Evolutionary conservation across 768 basidiomycete species (phyloP).

Genomic region (Leucocoprinus sp.): DNA sequence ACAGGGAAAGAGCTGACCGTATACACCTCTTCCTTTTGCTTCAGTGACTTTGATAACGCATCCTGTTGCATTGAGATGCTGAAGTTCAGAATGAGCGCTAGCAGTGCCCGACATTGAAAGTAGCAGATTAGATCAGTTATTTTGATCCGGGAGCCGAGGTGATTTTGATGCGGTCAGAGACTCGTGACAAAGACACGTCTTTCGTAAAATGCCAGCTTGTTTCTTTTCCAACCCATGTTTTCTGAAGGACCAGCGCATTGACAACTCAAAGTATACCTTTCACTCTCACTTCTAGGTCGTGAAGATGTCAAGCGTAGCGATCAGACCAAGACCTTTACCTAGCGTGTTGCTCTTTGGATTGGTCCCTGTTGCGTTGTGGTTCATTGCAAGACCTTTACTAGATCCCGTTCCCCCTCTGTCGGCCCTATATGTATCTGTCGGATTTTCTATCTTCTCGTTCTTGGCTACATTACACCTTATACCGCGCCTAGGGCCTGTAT

Average conservation of each 20-base stretch:
- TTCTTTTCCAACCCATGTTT: conserved; percentile 2
- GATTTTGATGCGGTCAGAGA: conserved; percentile 1
- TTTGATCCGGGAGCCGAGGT: conserved; percentile 7
- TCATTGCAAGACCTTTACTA: conserved; percentile 62
- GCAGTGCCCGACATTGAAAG: conserved; percentile 2
- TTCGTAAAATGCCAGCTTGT: neutral
- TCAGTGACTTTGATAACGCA: conserved; percentile 37
- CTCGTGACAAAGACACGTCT: conserved; percentile 7
- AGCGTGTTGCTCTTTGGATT: conserved; percentile 46
- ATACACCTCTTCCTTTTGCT: conserved; percentile 57
- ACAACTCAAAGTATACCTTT: neutral
- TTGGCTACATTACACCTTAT: conserved; percentile 68
- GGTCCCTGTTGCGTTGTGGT: conserved; percentile 64
- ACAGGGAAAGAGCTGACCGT: conserved; percentile 32
- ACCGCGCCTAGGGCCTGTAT: conserved; percentile 74
- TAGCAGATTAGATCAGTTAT: conserved; percentile 9
- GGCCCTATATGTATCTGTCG: conserved; percentile 68
- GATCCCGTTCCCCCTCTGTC: conserved; percentile 64
- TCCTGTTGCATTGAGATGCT: conserved; percentile 37
- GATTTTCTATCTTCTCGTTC: conserved; percentile 80
- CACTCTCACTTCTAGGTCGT: neutral
- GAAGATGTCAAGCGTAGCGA: conserved; percentile 4
- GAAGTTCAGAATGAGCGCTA: conserved; percentile 14
- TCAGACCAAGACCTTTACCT: conserved; percentile 41
- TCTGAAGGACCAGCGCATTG: neutral